Conservation (phyloP, 805 yeast species). For the Yarrowia sp. region DNA sequence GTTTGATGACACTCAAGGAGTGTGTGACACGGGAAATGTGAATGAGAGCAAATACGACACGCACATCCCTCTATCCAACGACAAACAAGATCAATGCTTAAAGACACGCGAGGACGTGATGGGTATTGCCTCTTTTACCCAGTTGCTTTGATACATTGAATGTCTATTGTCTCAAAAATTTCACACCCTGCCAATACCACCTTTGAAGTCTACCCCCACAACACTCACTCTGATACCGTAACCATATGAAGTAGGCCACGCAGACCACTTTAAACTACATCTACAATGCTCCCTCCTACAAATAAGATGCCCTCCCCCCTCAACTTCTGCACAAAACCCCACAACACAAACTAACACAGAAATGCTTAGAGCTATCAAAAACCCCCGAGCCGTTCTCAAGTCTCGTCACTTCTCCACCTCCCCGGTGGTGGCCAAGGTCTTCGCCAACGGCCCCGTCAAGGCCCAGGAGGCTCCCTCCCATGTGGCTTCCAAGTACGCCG, state of each 20-base stretch:
- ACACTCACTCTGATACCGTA: neutral
- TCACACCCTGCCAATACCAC: neutral
- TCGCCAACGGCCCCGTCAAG: slow-evolving; percentile 40
- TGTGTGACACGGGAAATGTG: neutral
- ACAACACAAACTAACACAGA: slow-evolving; percentile 2
- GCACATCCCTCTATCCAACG: neutral
- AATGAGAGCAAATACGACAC: neutral
- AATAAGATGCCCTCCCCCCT: neutral
- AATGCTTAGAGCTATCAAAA: slow-evolving; percentile 25
- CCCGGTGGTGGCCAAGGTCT: slow-evolving; percentile 34
- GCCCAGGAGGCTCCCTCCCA: slow-evolving; percentile 50
- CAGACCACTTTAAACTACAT: neutral
- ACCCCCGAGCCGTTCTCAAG: slow-evolving; percentile 25
- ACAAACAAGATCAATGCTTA: neutral
- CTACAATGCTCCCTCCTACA: too few species aligned
- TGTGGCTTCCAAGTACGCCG: slow-evolving; percentile 71
- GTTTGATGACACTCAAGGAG: neutral
- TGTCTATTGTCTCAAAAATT: neutral
- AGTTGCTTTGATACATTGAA: neutral
- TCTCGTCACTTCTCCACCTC: slow-evolving; percentile 36
- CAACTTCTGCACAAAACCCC: neutral
- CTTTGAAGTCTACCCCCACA: neutral
- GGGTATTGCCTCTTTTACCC: neutral
- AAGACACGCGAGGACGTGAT: neutral
- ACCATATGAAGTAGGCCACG: neutral